A percentile compares a stretch with the other conserved stretches of the same genome.
Conservation (phyloP, 495 filamentous ascomycete genomes). For the Talaromyces liani region DNA sequence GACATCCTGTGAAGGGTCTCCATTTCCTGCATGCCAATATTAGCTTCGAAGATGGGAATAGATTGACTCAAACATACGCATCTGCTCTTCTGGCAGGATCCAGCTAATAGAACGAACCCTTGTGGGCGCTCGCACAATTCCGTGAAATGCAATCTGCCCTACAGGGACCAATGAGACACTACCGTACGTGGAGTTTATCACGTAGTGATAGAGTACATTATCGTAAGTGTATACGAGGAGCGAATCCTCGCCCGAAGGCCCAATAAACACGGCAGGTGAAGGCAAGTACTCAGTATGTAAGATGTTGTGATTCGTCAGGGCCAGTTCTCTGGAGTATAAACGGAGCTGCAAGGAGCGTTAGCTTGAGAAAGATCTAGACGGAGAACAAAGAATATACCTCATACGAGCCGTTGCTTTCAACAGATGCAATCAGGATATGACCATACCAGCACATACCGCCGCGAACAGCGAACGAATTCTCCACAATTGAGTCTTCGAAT, state of each 20-base stretch:
- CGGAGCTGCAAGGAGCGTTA: constrained; percentile 51
- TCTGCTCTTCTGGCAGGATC: constrained; percentile 87
- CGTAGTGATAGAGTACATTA: constrained; percentile 90
- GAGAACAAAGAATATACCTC: constrained; percentile 41
- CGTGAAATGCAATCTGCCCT: constrained; percentile 93
- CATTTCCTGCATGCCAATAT: constrained; percentile 48
- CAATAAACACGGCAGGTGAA: constrained; percentile 77
- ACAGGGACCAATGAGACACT: constrained; percentile 80
- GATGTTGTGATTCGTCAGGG: constrained; percentile 63
- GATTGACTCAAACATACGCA: constrained; percentile 44
- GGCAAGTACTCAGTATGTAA: constrained; percentile 71
- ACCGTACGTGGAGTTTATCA: constrained; percentile 63
- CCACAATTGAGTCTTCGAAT: constrained; percentile 70
- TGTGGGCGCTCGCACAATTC: constrained; percentile 88
- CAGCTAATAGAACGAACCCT: constrained; percentile 90
- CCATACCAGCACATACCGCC: constrained; percentile 99
- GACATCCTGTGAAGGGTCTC: constrained; percentile 94
- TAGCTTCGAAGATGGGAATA: background rate
- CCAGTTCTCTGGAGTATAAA: constrained; percentile 80
- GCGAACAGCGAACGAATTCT: constrained; percentile 84
- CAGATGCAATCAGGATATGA: constrained; percentile 89
- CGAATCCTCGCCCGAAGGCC: constrained; percentile 86
- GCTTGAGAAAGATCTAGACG: background rate
- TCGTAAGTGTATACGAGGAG: constrained; percentile 94
- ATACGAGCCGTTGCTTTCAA: constrained; percentile 75